Percentiles rank a stretch among this genome's conserved stretches.
These are phyloP conservation scores for Gleditsia sinensis DNA, from an alignment of 306 rosid genomes.

Conservation along the genomic window DNA sequence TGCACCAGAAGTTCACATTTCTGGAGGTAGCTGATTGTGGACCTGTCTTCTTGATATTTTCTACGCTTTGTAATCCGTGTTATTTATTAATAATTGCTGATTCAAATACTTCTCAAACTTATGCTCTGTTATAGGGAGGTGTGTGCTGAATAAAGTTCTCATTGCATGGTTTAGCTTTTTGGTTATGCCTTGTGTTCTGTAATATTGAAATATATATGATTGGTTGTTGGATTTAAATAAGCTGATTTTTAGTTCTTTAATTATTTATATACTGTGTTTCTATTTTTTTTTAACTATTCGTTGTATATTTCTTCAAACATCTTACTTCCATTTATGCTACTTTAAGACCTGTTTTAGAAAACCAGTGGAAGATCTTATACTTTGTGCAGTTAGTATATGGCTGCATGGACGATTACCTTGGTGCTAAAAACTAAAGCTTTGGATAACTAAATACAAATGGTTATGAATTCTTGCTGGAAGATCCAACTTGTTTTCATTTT, in stretches of 20 bases:
- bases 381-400: background rate
- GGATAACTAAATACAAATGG: background rate
- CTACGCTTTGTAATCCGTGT: background rate
- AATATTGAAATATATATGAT: background rate
- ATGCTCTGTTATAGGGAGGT: background rate
- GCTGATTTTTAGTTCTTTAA: background rate
- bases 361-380: background rate
- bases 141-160: background rate
- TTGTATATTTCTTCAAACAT: background rate
- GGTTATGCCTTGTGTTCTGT: background rate
- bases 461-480: background rate
- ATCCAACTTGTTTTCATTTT: background rate
- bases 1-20: constrained; percentile 72
- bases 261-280: background rate
- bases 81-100: background rate
- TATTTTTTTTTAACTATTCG: background rate
- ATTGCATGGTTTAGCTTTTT: background rate
- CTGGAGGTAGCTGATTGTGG: constrained; percentile 56
- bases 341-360: background rate
- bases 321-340: background rate
- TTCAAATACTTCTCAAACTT: background rate
- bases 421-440: background rate
- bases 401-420: background rate
- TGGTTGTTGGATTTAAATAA: background rate
- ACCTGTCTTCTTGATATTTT: background rate